Base-by-base conservation (phyloP, 805 yeast species). In the Saccharomycopsis amapae region DNA sequence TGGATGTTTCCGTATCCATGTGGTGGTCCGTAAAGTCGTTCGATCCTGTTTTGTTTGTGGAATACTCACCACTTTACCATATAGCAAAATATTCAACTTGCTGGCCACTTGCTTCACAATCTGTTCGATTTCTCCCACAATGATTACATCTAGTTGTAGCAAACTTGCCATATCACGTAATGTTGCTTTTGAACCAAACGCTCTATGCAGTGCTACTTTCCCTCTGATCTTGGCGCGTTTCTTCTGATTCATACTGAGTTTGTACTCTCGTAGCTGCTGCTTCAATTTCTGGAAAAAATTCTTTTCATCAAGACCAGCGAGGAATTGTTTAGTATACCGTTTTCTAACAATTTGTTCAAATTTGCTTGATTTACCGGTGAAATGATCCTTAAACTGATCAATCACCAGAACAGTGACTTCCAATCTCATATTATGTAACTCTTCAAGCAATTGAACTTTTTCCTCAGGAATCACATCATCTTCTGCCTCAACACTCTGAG, bases 101-200 rank as follows among this genome's bases (percentile, higher is more conserved):
- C 32, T 35, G 4, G 41, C 44, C 6, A 44, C 42, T 22, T 38
- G 31, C 38, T 48, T 48, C 4, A 48, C 32, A 5, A 38, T 33
- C 3, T 28, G n/a, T 22, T 48, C 48, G 9, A 48, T 40, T 20
- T 40, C 45, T 19, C 41, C 46, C 17, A 48, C 34, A n/a, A 48
- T 24, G 13, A 23, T n/a, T n/a, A 13, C 30, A 34, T 44, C 46
- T 9, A 48, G 23, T n/a, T 37, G 31, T 6, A 46, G 33, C 10
- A 25, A 37, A 30, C 42, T 46, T 5, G 44, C 23, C 26, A 42
- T 13, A 20, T 46, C 46, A 12, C 19, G 19, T 13, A 42, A 19
- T 13, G 45, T 42, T 4, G 46, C 30, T 24, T 34, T 31, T 12
- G 45, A 25, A 19, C 40, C 38, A 7, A 39, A 33, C 5, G 41